Base-by-base conservation (phyloP, 225 moss, liverwort and hornwort species). In the Physcomitrellopsis africana region DNA sequence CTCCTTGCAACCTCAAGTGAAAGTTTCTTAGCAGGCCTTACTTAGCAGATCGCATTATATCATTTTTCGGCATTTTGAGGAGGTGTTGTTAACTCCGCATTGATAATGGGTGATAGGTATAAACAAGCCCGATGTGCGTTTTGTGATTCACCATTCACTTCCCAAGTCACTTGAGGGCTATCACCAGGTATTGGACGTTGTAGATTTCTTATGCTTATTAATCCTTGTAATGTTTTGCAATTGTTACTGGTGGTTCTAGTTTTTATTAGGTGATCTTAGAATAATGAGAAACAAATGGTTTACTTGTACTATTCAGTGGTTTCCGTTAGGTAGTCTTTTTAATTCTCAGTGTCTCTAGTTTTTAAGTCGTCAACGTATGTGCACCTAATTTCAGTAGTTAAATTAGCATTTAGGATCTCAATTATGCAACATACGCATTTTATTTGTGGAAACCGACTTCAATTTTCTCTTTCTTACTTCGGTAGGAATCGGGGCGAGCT, bases 131-230 rank as follows among this genome's bases (percentile, higher is more conserved):
- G 97, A 97, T 80, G 94, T 97, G 59, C 89, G 97, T 63, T 97
- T 94, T 89, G 97, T 97, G 64, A 94, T 97, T 51, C 97, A 97
- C 60, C 97, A 97, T 76, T 97, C 97, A 58, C 82, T 94, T 76
- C 93, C 97, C 14, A 97, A 97, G 83, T 94, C 97, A 63, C 92
- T 97, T 53, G 97, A 97, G 82, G 97, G 97, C 61, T 97, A 97
- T 85, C 97, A 97, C 76, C 97, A 97, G 97, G 97, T 94, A 83
- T 70, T 41, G 12, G 63, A 77, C 68, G 32, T 72, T 22, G 16
- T 37, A 51, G 67, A 44, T 15, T 54, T 43, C 70, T n/a, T 48
- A 14, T 23, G 64, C 37, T 69, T 68, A 29, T 63, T 65, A 70
- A 71, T 23, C 24, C 29, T 16, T 7, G 24, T 27, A 62, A 11